These are phyloP conservation scores for Tetrapisispora namnaoensis DNA, from an alignment of 805 yeast species.

Conservation along the genomic window DNA sequence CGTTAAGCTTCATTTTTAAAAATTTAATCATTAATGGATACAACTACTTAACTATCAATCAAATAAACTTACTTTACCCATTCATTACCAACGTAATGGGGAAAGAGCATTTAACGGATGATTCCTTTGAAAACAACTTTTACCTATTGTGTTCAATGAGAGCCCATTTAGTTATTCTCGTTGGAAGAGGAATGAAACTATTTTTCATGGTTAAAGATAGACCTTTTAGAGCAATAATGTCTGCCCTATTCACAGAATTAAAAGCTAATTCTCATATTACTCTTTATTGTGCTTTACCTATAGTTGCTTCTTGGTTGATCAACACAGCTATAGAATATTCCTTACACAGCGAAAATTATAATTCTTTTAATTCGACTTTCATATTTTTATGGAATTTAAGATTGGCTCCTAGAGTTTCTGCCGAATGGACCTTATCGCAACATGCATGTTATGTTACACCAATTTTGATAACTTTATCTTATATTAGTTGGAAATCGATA, in stretches of 20 bases:
- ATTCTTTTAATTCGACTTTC: background rate
- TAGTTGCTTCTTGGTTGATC: slow-evolving; percentile 10
- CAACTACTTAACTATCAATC: background rate
- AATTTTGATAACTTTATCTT: slow-evolving; percentile 5
- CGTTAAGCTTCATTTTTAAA: background rate
- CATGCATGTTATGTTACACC: slow-evolving; percentile 10
- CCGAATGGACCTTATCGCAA: slow-evolving; percentile 15
- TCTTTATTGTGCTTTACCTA: background rate
- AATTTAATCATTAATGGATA: background rate
- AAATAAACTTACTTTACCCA: background rate
- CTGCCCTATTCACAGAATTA: background rate
- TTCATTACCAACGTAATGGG: background rate
- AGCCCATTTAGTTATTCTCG: background rate
- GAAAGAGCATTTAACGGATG: background rate
- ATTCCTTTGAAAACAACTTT: background rate
- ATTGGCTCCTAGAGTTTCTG: slow-evolving; percentile 3
- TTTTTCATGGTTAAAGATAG: background rate
- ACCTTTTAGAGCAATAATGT: background rate
- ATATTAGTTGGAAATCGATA: slow-evolving; percentile 3
- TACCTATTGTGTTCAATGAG: background rate
- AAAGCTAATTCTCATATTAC: background rate
- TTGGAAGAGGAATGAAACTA: background rate
- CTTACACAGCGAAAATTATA: slow-evolving; percentile 9
- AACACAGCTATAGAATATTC: slow-evolving; percentile 13
- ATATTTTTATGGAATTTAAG: slow-evolving; percentile 9